Conservation (phyloP, 2,329 filamentous ascomycete genomes). For the Fusarium heterosporum region DNA sequence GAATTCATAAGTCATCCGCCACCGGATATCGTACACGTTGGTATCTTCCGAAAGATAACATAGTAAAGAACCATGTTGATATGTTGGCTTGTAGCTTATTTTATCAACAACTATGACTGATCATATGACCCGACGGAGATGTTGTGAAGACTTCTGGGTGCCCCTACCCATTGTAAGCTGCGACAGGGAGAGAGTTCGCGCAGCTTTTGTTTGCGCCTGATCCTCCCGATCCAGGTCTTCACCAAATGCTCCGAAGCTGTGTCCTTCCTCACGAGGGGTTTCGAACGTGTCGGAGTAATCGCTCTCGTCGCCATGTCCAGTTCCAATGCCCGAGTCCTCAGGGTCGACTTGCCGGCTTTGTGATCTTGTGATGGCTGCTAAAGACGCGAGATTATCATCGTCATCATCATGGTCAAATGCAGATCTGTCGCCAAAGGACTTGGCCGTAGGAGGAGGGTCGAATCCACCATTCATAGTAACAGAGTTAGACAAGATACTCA, state of each 20-base stretch:
- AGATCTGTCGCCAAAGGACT: conserved; percentile 54
- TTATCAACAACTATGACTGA: neutral
- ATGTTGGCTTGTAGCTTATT: neutral
- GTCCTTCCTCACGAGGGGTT: conserved; percentile 63
- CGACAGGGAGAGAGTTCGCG: conserved; percentile 73
- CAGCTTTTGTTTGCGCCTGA: conserved; percentile 63
- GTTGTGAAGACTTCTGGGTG: conserved; percentile 38
- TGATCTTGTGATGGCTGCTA: conserved; percentile 25
- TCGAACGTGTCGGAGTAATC: conserved; percentile 62
- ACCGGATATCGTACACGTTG: conserved; percentile 25
- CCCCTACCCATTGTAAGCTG: conserved; percentile 63
- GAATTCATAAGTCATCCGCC: conserved; percentile 37
- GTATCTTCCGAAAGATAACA: conserved; percentile 14
- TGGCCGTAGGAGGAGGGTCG: conserved; percentile 51
- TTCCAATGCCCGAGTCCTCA: conserved; percentile 54
- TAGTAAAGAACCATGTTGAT: neutral
- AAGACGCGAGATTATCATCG: conserved; percentile 50
- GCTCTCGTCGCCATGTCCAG: conserved; percentile 55
- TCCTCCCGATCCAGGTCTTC: conserved; percentile 58
- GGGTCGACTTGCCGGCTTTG: conserved; percentile 44
- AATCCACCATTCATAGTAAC: conserved; percentile 35
- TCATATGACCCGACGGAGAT: conserved; percentile 45
- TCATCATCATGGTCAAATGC: conserved; percentile 60
- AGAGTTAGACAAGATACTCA: conserved; percentile 61
- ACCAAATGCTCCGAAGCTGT: conserved; percentile 56